Evolutionary conservation across 345 rosid genomes (phyloP), one percentile per base, ranked within the genome.

Genomic region (Arabidopsis arenosa): DNA sequence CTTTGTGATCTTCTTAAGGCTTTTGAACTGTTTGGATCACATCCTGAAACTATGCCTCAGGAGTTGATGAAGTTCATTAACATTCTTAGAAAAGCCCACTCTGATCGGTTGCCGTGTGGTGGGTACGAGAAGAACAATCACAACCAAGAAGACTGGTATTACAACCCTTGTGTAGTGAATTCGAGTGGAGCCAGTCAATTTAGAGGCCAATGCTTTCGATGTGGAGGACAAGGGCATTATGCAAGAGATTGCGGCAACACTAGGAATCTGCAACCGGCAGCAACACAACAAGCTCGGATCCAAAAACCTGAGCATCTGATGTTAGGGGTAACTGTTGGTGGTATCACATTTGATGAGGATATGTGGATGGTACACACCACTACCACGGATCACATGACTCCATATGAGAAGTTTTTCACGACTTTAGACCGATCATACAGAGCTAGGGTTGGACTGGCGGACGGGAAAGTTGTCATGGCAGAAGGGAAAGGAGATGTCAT

Each of bases 401-500:
- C 67, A 0, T 66, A 75, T 49, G 15, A 12, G 13, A 66, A 67
- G 62, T 40, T n/a, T 18, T 75, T 75, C 68, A 67, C 79, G 0
- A 26, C 35, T 47, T 2, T 75, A 0, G 79, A 75, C 54, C 40
- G 54, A 75, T 48, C 45, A 0, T 58, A 58, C 54, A 58, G 36
- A 40, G 52, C 35, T 39, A 3, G 15, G 5, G 36, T 75, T 26
- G n/a, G 5, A 1, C 0, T 66, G 4, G 60, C 15, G 7, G 6
- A 58, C 0, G 67, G 67, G 9, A 26, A 0, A 0, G 13, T 58
- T n/a, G 17, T 48, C 12, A 26, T 48, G 61, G 43, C 37, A 18
- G 30, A 58, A 49, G 79, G 79, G 40, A 59, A 8, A 58, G 73
- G 68, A 28, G 73, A 75, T 40, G 79, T 75, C 4, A 49, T 0